These are phyloP conservation scores for Phaeosphaeria sp. DNA, from an alignment of 2,329 filamentous ascomycete genomes.

Conservation along the genomic window DNA sequence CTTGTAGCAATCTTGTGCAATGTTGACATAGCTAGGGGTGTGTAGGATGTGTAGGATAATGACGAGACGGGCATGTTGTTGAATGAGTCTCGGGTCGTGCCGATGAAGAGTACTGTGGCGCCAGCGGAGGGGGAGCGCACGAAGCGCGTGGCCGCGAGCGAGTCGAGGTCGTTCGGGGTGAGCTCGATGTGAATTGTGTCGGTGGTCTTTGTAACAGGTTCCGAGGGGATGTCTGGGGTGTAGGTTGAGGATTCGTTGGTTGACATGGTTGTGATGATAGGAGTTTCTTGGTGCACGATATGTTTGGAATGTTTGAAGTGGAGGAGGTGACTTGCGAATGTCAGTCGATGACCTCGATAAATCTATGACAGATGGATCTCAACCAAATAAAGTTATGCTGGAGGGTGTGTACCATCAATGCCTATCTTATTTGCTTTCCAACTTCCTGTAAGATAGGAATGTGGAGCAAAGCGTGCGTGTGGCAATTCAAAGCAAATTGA, in stretches of 20 bases:
- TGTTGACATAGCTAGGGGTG: slow-evolving; percentile 71
- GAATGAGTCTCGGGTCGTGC: slow-evolving; percentile 81
- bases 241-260: slow-evolving; percentile 28
- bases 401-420: no score
- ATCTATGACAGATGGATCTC: no score
- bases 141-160: slow-evolving; percentile 64
- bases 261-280: background rate
- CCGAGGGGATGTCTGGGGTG: slow-evolving; percentile 34
- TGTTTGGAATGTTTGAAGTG: background rate
- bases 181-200: slow-evolving; percentile 70
- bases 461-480: background rate
- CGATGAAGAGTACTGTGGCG: slow-evolving; percentile 50
- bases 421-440: no score
- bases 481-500: background rate
- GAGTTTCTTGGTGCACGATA: background rate
- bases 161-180: slow-evolving; percentile 67
- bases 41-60: slow-evolving; percentile 78
- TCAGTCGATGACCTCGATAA: background rate
- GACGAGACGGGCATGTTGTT: slow-evolving; percentile 73
- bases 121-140: slow-evolving; percentile 64
- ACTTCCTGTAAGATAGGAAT: background rate
- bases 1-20: slow-evolving; percentile 69
- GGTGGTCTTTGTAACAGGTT: slow-evolving; percentile 35
- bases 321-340: background rate
- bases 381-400: no score